Evolutionary conservation across 352 stramenopile genomes (phyloP), one percentile per base, ranked within the genome.

Genomic region (Phytophthora podocarpi): DNA sequence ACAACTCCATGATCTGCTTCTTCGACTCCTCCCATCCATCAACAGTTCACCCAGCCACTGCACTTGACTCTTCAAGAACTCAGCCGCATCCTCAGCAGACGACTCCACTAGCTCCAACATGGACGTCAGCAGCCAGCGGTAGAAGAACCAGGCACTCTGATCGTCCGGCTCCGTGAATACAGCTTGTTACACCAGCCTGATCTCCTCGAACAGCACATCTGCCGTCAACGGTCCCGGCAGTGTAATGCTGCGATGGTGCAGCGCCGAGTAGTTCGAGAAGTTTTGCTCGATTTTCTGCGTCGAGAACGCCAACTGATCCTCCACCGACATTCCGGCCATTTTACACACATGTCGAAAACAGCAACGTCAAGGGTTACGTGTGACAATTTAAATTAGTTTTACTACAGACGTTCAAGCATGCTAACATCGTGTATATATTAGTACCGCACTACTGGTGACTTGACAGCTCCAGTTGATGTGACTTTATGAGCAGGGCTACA

Each of bases 121-220:
- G 32, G 80, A 96, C 15, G 87, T 82, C 5, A 99, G 54, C 43
- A 99, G 81, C 76, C 97, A 98, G 21, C 89, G 85, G 68, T 98
- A 97, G 72, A 99, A 99, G 79, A 98, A 99, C 98, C 98, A 99
- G 12, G 90, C 87, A 66, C 93, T 98, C 71, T 99, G 97, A 72
- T 99, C 97, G 64, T 99, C 97, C 0, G 97, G 97, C 67, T 99
- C 97, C 0, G 97, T 99, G 76, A 99, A 99, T 8, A 99, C 85
- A 15, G 96, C 97, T 75, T 98, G 90, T 58, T 98, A 79, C 30
- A 98, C 90, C 5, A 95, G 54, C 2, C 70, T 76, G 27, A 97
- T 89, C 61, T 97, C 90, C 4, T 90, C 71, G 21, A 81, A 77
- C 4, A 95, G 18, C 8, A 78, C 47, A 24, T 89, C 82, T 0